Percentiles rank a stretch among this genome's conserved stretches.
Conservation (phyloP, 306 rosid species). For the Luffa acutangula region DNA sequence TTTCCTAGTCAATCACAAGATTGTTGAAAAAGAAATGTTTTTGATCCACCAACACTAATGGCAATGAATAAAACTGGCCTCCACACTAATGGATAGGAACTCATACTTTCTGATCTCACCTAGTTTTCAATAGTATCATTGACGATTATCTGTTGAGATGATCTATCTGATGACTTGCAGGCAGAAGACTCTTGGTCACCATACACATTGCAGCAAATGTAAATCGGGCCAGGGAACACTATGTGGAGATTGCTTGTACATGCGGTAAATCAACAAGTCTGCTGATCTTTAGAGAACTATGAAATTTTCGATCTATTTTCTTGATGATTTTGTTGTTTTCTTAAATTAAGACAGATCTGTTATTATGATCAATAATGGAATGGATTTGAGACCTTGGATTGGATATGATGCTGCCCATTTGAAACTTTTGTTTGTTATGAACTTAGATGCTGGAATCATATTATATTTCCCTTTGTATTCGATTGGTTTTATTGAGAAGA, state of each 20-base stretch:
- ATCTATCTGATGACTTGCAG: slow-evolving; percentile 31
- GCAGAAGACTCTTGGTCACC: slow-evolving; percentile 46
- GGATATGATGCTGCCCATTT: not conserved
- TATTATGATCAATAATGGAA: not conserved
- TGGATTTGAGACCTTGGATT: not conserved
- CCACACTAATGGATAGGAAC: not conserved
- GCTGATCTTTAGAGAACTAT: not conserved
- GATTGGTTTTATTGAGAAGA: not conserved
- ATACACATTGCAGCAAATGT: slow-evolving; percentile 50
- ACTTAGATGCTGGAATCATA: not conserved
- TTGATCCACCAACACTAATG: no score
- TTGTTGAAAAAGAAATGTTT: not conserved
- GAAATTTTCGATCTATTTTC: not conserved
- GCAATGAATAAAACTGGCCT: not conserved
- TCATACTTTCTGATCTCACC: not conserved
- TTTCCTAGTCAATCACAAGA: not conserved
- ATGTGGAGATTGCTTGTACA: slow-evolving; percentile 86
- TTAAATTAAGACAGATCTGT: not conserved
- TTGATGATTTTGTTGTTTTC: not conserved
- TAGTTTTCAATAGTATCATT: not conserved
- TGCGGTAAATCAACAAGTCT: slow-evolving; percentile 35
- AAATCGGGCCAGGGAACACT: slow-evolving; percentile 45
- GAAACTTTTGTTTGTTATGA: not conserved
- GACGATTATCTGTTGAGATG: not conserved
- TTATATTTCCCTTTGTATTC: not conserved